Evolutionary conservation across 176 grass and related monocot species (phyloP), one percentile per base, ranked within the genome.

Genomic region (Rhipidocladum racemiflorum): DNA sequence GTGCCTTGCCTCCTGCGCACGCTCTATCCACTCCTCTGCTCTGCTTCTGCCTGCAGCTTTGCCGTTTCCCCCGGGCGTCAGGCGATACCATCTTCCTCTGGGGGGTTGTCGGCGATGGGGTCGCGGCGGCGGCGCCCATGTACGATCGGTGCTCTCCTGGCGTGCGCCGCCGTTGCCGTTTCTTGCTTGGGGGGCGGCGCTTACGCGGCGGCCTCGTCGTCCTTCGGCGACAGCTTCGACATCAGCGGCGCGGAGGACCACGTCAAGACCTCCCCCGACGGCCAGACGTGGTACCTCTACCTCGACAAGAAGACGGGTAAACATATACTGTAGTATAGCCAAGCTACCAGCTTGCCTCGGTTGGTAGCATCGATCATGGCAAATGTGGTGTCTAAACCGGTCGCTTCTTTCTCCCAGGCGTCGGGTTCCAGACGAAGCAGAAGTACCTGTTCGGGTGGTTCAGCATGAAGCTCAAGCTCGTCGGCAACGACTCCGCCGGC

Each of bases 391-490:
- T 1, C 0, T 44, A 3, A 16, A 32, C 15, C 49, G 34, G 21
- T 44, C 9, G 11, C 18, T 70, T 17, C 5, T 27, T 45, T 1
- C 35, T 40, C 49, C 1, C 53, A 94, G 95, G 96, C 81, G 90
- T 91, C 1, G 96, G 92, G 55, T 99, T 99, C 84, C 96, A 99
- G 81, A 99, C 96, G 20, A 84, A 81, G 61, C 80, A 99, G 68
- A 85, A 85, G 51, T 99, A 91, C 65, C 72, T 86, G 61, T 93
- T 95, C 75, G 92, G 96, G 7, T 99, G 96, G 96, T 99, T 95
- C 89, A 99, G 87, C 91, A 95, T 99, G 96, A 99, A 95, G 82
- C 92, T 99, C 25, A 95, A 91, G 90, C 93, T 99, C 48, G 96
- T 90, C 81, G 92, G 91, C 23, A 91, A 91, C 35, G 96, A 99